These are phyloP conservation scores for Botrytis porri DNA, from an alignment of 2,329 filamentous ascomycete genomes.

Conservation along the genomic window DNA sequence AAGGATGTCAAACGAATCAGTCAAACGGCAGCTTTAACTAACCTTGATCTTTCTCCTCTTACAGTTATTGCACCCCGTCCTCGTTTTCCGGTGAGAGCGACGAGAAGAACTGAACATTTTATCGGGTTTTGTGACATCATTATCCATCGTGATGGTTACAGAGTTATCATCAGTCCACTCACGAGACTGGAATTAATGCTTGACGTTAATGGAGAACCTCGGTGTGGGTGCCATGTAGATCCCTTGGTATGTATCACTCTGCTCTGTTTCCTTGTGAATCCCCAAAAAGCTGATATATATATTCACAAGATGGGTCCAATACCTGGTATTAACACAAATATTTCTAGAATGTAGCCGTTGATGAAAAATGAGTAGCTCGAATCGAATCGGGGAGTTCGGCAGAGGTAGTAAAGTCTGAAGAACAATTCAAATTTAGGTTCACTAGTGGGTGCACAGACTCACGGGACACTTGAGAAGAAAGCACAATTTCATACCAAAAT, in stretches of 20 bases:
- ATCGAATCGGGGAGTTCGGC: background rate
- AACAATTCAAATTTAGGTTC: too few species aligned
- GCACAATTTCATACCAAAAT: too few species aligned
- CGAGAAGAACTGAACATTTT: constrained; percentile 12
- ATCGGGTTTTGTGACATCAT: background rate
- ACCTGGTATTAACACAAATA: background rate
- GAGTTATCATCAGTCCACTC: background rate
- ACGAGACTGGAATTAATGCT: background rate
- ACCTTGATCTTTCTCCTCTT: constrained; percentile 18
- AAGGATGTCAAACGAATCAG: background rate
- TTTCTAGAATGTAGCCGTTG: background rate
- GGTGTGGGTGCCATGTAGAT: background rate
- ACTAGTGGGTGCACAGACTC: too few species aligned
- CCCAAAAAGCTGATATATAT: background rate
- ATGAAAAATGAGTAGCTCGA: background rate
- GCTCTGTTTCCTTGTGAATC: background rate
- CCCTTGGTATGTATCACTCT: background rate
- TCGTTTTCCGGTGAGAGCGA: constrained; percentile 14
- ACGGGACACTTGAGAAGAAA: too few species aligned
- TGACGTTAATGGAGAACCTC: background rate
- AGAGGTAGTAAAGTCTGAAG: background rate
- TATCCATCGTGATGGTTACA: constrained; percentile 4
- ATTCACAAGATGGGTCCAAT: background rate
- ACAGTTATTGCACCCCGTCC: constrained; percentile 15
- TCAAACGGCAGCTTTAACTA: background rate